These are phyloP conservation scores for Penicillium digitatum DNA, from an alignment of 2,329 filamentous ascomycete genomes.

Conservation along the genomic window DNA sequence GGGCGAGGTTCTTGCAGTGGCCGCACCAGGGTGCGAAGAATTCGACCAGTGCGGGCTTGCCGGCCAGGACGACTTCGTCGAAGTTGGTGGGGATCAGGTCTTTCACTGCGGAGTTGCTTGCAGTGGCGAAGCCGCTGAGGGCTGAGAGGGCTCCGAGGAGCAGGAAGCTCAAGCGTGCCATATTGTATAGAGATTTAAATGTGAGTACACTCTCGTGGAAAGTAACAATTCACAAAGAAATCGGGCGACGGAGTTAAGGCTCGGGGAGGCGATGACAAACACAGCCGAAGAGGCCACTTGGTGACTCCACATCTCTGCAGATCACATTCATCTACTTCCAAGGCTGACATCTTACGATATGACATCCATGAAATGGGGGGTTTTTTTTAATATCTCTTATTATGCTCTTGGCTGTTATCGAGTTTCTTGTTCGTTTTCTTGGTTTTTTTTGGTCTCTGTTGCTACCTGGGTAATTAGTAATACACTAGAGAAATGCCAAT, in stretches of 20 bases:
- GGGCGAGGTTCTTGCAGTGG: constrained; percentile 97
- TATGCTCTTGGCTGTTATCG: not conserved
- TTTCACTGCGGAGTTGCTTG: constrained; percentile 75
- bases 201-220: not conserved
- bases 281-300: constrained; percentile 34
- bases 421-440: constrained; percentile 2
- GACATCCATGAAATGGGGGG: not conserved
- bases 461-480: constrained; percentile 20
- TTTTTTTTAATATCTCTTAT: not conserved
- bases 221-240: not conserved
- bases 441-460: constrained; percentile 9
- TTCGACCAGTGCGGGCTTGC: constrained; percentile 93
- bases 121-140: constrained; percentile 55
- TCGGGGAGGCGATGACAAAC: constrained; percentile 22
- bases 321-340: constrained; percentile 7
- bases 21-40: constrained; percentile 99
- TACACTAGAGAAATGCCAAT: constrained; percentile 19
- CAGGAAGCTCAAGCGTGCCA: constrained; percentile 47
- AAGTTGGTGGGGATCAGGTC: constrained; percentile 91
- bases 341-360: not conserved
- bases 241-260: constrained; percentile 4
- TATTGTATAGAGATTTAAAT: constrained; percentile 24
- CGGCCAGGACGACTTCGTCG: constrained; percentile 78
- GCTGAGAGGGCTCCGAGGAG: constrained; percentile 47
- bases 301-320: constrained; percentile 21